Base-by-base conservation (phyloP, 1,284 basidiomycete genomes). In the Marasmius sp. region DNA sequence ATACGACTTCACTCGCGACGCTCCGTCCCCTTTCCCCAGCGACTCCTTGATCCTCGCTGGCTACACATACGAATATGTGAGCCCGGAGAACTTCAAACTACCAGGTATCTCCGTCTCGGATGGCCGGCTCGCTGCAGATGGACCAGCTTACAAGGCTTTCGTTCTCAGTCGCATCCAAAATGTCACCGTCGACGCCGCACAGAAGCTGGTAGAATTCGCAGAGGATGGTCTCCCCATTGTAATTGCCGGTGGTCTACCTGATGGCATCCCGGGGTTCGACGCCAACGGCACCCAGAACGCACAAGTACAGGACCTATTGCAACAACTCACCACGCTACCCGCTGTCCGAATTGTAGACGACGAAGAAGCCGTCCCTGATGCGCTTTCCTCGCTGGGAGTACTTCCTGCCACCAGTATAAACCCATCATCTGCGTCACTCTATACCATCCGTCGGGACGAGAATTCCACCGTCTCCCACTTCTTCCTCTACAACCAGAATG, bases 71-170 rank as follows among this genome's bases (percentile, higher is more conserved):
- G 66, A 67, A n/a, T 67, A 67, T 49, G 64, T 65, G 49, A 67
- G 66, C 27, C 64, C 64, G 5, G 66, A 67, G 45, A 67, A 67
- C 51, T 37, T 67, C 27, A 64, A 65, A 52, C 66, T 65, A 55
- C 66, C 64, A 7, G 66, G 66, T 6, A 61, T 65, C 12, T 64
- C 59, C 9, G 66, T 67, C 33, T 45, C 62, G 22, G 47, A 64
- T 18, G 59, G 61, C n/a, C 66, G 62, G 1, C 66, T 67, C 36
- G 62, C 64, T 2, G 27, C 57, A 8, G 33, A 37, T 39, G 66
- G 66, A 18, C 66, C 66, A 6, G 66, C 66, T 1, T 67, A 67
- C 20, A 67, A 67, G 51, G 66, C 66, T n/a, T 62, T 65, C 33
- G 48, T 67, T 12, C 57, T 67, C n/a, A 61, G 60, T 49, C 62